Conservation (phyloP, 805 yeast genomes). For the Myxozyma neglecta region DNA sequence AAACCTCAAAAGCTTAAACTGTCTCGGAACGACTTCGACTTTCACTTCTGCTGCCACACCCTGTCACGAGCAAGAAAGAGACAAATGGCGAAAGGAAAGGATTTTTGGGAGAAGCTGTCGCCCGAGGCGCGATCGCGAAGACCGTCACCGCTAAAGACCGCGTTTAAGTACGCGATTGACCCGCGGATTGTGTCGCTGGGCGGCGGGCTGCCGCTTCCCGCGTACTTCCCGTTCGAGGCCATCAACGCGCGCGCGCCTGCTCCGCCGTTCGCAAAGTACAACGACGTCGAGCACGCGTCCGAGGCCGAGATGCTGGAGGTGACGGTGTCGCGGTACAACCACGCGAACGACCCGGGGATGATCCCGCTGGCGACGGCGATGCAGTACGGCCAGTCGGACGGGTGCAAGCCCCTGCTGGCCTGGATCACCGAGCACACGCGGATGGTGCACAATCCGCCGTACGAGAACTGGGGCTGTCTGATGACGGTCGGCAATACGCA, state of each 20-base stretch:
- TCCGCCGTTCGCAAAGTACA: conserved; percentile 78
- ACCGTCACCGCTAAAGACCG: conserved; percentile 78
- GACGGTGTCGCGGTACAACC: conserved; percentile 45
- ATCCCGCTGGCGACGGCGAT: conserved; percentile 80
- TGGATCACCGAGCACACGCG: conserved; percentile 71
- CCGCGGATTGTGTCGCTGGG: conserved; percentile 87
- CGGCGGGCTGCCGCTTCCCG: conserved; percentile 91
- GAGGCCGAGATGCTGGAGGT: conserved; percentile 37
- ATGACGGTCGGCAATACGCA: conserved; percentile 86
- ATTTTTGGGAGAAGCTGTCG: conserved; percentile 72
- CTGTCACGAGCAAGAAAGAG: too few relatives aligned
- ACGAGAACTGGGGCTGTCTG: conserved; percentile 71
- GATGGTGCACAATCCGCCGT: conserved; percentile 48
- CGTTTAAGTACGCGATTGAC: conserved; percentile 70
- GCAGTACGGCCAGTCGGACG: conserved; percentile 87
- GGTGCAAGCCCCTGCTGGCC: conserved; percentile 66
- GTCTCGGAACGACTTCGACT: too few relatives aligned
- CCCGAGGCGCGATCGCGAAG: conserved; percentile 74
- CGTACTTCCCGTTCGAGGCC: conserved; percentile 88
- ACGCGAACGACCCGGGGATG: conserved; percentile 51
- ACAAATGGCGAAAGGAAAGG: conserved; percentile 53
- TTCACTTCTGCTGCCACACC: too few relatives aligned
- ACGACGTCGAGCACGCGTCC: conserved; percentile 39
- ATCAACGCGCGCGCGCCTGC: conserved; percentile 66
- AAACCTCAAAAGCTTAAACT: too few relatives aligned